Percentiles rank a stretch among this genome's conserved stretches.
Conservation (phyloP, 768 basidiomycete genomes). For the Crepidotus variabilis region DNA sequence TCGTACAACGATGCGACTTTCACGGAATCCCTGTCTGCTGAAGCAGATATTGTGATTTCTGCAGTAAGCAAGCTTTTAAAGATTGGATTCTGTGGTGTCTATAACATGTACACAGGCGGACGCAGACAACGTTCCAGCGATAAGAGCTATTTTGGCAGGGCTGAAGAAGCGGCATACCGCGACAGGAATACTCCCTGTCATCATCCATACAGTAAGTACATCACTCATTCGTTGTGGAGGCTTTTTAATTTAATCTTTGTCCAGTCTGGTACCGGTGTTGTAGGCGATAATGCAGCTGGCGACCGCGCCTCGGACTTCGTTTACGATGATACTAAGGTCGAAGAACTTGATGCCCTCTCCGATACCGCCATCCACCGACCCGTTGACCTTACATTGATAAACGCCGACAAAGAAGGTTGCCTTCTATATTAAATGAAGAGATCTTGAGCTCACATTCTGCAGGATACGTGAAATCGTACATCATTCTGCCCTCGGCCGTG, state of each 20-base stretch:
- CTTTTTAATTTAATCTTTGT: neutral
- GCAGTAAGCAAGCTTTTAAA: conserved; percentile 19
- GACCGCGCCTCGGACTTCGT: conserved; percentile 29
- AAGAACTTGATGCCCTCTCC: conserved; percentile 41
- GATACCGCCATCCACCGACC: conserved; percentile 43
- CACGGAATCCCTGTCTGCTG: conserved; percentile 35
- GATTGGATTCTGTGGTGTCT: neutral
- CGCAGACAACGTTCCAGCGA: conserved; percentile 41
- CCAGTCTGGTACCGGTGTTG: neutral
- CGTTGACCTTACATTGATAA: conserved; percentile 42
- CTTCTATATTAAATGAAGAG: neutral
- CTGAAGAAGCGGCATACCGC: conserved; percentile 40
- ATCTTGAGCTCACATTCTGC: neutral
- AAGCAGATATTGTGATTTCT: conserved; percentile 37
- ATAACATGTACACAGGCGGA: conserved; percentile 25
- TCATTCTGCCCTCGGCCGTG: conserved; percentile 52
- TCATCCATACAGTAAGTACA: conserved; percentile 13
- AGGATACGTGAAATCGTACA: conserved; percentile 50
- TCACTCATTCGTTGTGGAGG: neutral
- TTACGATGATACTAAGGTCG: conserved; percentile 45
- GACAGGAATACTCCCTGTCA: conserved; percentile 39
- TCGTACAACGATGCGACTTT: conserved; percentile 36
- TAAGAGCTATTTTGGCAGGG: conserved; percentile 46
- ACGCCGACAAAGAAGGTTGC: conserved; percentile 45
- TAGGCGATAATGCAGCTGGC: conserved; percentile 39